Evolutionary conservation across 23 red algal species (phyloP).

Genomic region (Cyanidiococcus yangmingshanensis): DNA sequence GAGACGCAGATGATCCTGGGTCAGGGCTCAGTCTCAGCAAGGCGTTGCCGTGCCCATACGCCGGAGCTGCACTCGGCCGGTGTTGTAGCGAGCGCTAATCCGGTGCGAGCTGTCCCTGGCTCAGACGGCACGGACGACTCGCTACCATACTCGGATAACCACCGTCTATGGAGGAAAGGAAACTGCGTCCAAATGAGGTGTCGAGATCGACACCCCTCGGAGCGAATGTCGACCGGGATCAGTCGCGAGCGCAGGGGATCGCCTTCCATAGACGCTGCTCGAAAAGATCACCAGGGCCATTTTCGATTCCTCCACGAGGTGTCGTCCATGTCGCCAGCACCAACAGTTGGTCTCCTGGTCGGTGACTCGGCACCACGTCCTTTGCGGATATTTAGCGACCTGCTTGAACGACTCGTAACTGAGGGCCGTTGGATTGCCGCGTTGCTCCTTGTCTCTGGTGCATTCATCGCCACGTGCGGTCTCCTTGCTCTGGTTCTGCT

Average conservation of each 20-base stretch:
- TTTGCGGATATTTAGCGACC: conserved; percentile 7
- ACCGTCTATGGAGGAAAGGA: no score
- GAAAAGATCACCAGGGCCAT: neutral
- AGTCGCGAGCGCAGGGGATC: neutral
- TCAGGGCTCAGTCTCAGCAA: neutral
- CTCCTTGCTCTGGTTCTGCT: neutral
- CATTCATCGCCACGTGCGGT: neutral
- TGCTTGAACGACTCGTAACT: neutral
- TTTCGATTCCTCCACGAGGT: neutral
- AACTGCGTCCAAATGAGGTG: neutral
- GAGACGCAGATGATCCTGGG: neutral
- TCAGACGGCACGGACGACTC: neutral
- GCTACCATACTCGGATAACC: no score
- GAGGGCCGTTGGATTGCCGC: conserved; percentile 18
- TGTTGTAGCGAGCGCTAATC: neutral
- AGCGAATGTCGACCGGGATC: neutral
- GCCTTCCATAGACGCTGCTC: neutral
- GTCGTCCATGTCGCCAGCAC: neutral
- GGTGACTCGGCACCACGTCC: conserved; percentile 11
- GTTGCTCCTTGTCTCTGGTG: neutral
- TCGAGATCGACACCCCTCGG: neutral
- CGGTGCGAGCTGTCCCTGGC: neutral
- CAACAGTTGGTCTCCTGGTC: neutral
- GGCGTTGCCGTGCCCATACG: neutral
- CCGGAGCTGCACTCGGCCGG: neutral